These are phyloP conservation scores for Herpetomonas samuelpessoai DNA, from an alignment of 208 protist genomes.

Conservation along the genomic window DNA sequence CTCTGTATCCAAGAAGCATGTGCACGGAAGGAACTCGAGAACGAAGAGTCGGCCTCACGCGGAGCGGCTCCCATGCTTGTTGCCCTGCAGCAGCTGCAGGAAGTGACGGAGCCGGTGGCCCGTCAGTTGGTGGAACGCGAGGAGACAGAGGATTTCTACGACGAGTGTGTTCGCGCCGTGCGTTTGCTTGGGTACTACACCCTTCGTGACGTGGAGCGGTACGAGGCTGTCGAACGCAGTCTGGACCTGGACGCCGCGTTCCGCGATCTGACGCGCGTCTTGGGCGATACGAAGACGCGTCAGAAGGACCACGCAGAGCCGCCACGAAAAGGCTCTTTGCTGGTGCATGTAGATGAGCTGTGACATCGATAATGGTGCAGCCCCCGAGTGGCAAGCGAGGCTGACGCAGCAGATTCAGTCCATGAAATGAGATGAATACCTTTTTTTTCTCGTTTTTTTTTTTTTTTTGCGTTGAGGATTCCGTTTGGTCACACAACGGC, in stretches of 20 bases:
- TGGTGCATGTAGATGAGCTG: too few species aligned
- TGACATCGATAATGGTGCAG: too few species aligned
- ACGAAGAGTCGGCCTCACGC: slow-evolving; percentile 16
- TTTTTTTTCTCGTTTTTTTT: slow-evolving; percentile 12
- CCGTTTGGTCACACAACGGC: slow-evolving; percentile 16
- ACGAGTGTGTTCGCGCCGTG: neutral
- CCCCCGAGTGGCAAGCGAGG: too few species aligned
- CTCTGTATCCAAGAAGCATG: slow-evolving; percentile 25
- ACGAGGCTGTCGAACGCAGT: slow-evolving; percentile 14
- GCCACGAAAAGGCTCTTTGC: too few species aligned
- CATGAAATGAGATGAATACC: slow-evolving; percentile 9
- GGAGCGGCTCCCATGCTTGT: slow-evolving; percentile 4
- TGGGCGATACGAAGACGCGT: too few species aligned
- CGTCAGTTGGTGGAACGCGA: neutral
- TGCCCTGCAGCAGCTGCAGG: slow-evolving; percentile 6
- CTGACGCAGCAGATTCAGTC: neutral
- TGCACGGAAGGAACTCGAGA: slow-evolving; percentile 11
- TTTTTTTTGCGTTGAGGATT: slow-evolving; percentile 3
- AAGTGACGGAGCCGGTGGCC: slow-evolving; percentile 8
- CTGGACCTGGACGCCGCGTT: neutral
- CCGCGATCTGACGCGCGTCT: too few species aligned
- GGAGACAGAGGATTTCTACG: slow-evolving; percentile 11
- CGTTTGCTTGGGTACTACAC: slow-evolving; percentile 21
- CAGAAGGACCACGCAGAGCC: too few species aligned
- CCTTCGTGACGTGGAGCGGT: slow-evolving; percentile 25